Conservation (phyloP, 108 stramenopile species). For the Schizochytrium sp. region DNA sequence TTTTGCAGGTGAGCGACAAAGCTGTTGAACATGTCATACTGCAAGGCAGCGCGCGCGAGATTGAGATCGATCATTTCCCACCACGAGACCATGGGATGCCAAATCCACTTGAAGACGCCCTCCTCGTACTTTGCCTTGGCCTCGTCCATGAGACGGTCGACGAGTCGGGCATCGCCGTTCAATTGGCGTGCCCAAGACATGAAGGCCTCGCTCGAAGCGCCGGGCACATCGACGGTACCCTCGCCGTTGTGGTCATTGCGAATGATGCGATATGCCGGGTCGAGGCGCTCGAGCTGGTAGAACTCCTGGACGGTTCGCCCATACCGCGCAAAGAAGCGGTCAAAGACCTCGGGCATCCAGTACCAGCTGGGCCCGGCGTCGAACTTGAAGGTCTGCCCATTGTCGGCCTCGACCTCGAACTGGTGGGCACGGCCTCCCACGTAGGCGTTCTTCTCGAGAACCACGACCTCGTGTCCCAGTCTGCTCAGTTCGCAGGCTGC, state of each 20-base stretch:
- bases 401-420: neutral
- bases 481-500: neutral
- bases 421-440: neutral
- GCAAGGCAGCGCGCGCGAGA: neutral
- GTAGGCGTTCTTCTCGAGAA: neutral
- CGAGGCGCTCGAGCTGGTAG: neutral
- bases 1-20: neutral
- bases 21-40: constrained; percentile 13
- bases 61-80: neutral
- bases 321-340: neutral
- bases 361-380: constrained; percentile 19
- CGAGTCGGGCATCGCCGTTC: neutral
- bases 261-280: neutral
- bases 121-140: neutral
- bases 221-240: neutral
- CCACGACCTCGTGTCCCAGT: neutral
- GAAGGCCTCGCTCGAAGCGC: neutral
- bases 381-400: neutral
- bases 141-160: neutral
- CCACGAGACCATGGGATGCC: neutral
- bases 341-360: constrained; percentile 19
- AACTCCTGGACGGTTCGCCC: neutral
- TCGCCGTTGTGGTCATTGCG: neutral
- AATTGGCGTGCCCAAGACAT: neutral
- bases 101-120: constrained; percentile 4